Percentiles rank a stretch among this genome's conserved stretches.
Conservation (phyloP, 208 protist species). For the Leishmania turanica region DNA sequence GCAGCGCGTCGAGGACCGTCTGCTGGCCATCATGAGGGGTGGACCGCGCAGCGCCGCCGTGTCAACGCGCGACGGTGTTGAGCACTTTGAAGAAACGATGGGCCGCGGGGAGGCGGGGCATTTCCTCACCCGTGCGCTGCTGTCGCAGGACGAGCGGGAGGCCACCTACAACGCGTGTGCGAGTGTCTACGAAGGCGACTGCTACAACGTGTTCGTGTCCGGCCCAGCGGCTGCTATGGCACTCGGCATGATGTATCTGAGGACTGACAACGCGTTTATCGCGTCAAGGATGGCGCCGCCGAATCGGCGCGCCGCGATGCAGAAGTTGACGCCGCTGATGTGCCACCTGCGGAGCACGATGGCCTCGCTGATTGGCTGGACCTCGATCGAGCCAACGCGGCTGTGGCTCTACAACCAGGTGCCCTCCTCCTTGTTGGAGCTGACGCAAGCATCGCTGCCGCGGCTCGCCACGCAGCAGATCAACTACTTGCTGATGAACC, state of each 20-base stretch:
- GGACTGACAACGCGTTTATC: constrained; percentile 59
- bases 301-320: constrained; percentile 54
- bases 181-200: constrained; percentile 73
- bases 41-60: constrained; percentile 49
- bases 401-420: constrained; percentile 57
- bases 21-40: constrained; percentile 79
- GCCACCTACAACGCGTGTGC: constrained; percentile 55
- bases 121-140: constrained; percentile 62
- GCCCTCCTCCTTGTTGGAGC: constrained; percentile 46
- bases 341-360: constrained; percentile 81
- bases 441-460: constrained; percentile 12
- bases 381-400: constrained; percentile 45
- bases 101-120: constrained; percentile 48
- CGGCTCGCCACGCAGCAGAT: constrained; percentile 57
- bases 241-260: constrained; percentile 78
- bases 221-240: constrained; percentile 72
- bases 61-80: constrained; percentile 53
- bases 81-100: constrained; percentile 58
- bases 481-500: constrained; percentile 79
- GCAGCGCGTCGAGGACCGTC: constrained; percentile 58
- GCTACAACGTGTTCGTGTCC: constrained; percentile 76
- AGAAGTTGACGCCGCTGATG: constrained; percentile 70
- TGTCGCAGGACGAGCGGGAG: constrained; percentile 49
- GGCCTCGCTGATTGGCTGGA: constrained; percentile 71
- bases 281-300: constrained; percentile 53